A percentile compares a stretch with the other conserved stretches of the same genome.
phyloP scores from a whole-genome alignment of 495 filamentous ascomycete species.

The Aspergillus egyptiacus region DNA sequence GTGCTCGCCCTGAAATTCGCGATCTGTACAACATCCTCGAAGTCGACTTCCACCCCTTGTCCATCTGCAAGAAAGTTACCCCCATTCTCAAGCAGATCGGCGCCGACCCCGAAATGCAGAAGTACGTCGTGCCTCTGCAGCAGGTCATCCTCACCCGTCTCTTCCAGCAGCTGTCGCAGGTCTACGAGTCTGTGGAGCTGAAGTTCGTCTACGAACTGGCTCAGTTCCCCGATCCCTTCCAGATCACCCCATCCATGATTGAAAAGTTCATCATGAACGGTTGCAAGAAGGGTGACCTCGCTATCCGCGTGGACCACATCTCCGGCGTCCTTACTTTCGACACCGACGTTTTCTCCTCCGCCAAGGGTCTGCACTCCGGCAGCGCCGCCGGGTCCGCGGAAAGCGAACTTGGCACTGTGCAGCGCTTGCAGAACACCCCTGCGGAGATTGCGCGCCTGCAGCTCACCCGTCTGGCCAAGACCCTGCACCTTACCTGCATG shows the following conservation, averaged over 20 bases:
- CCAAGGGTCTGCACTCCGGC: conserved; percentile 85
- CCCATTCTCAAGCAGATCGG: conserved; percentile 93
- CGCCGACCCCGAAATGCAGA: conserved; percentile 90
- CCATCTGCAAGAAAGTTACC: conserved; percentile 98
- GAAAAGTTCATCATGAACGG: conserved; percentile 99
- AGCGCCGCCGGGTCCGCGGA: conserved; percentile 85
- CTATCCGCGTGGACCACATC: conserved; percentile 93
- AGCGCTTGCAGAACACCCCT: conserved; percentile 93
- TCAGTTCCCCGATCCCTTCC: conserved; percentile 94
- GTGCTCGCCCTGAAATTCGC: conserved; percentile 86
- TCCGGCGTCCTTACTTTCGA: conserved; percentile 94
- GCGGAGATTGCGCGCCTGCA: conserved; percentile 97
- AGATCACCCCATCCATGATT: conserved; percentile 83
- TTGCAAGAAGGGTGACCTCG: conserved; percentile 97
- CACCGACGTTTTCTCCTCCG: conserved; percentile 94
- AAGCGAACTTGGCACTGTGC: conserved; percentile 74
- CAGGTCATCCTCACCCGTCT: conserved; percentile 97
- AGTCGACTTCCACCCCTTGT: conserved; percentile 97
- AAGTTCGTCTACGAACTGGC: conserved; percentile 90
- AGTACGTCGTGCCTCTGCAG: conserved; percentile 89
- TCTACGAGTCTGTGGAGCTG: conserved; percentile 96
- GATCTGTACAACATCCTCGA: conserved; percentile 97
- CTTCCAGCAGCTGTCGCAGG: conserved; percentile 98
- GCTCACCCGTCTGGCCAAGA: conserved; percentile 83
- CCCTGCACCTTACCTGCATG: conserved; percentile 85